These are phyloP conservation scores for Zygoascus meyerae DNA, from an alignment of 1,139 yeast species.

Conservation along the genomic window DNA sequence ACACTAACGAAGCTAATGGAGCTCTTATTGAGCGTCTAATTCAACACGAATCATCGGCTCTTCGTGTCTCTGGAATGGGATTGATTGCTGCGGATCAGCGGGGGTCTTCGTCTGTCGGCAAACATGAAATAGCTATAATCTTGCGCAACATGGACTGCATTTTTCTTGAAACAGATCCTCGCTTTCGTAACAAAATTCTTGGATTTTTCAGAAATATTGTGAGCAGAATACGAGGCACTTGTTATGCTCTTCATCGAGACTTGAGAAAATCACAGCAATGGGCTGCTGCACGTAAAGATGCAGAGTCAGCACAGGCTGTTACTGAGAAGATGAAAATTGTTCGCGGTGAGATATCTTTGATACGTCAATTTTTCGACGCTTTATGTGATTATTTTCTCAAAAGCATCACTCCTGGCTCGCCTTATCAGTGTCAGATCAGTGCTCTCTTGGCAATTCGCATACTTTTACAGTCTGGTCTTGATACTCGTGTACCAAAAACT, in stretches of 20 bases:
- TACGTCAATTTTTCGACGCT: conserved; percentile 40
- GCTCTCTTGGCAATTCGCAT: conserved; percentile 46
- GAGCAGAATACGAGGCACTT: conserved; percentile 59
- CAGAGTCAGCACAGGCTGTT: background rate
- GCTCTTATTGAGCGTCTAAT: conserved; percentile 39
- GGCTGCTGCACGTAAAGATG: background rate
- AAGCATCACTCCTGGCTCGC: conserved; percentile 58
- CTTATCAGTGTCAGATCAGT: conserved; percentile 56
- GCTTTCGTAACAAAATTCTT: conserved; percentile 56
- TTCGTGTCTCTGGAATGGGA: conserved; percentile 55
- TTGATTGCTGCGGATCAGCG: conserved; percentile 58
- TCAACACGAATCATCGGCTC: conserved; percentile 40
- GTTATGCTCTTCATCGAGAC: conserved; percentile 49
- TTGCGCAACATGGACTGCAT: conserved; percentile 41
- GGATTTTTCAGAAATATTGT: conserved; percentile 58
- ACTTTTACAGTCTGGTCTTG: conserved; percentile 54
- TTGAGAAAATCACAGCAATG: conserved; percentile 16
- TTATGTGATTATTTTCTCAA: conserved; percentile 39
- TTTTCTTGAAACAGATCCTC: conserved; percentile 60
- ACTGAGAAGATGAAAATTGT: conserved; percentile 12
- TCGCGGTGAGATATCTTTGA: conserved; percentile 13
- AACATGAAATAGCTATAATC: conserved; percentile 41
- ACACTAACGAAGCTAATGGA: conserved; percentile 30
- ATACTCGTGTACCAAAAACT: conserved; percentile 36
- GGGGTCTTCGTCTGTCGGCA: conserved; percentile 51